Conservation (phyloP, 2,329 filamentous ascomycete species). For the Stachybotrys elegans region DNA sequence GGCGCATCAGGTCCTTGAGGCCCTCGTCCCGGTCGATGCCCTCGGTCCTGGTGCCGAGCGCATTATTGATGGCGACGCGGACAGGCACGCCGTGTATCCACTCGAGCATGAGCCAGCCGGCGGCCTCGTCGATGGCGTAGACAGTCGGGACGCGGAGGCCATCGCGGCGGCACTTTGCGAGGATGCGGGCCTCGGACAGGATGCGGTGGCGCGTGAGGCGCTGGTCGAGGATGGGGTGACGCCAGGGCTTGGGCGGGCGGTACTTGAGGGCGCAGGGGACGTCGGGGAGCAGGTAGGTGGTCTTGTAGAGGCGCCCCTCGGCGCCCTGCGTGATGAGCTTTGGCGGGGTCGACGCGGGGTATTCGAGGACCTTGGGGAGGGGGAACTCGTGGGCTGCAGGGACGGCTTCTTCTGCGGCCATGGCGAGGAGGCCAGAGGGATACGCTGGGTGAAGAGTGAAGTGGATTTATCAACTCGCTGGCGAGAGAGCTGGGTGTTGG, state of each 20-base stretch:
- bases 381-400: conserved; percentile 30
- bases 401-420: too few relatives aligned
- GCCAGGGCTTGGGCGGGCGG: conserved; percentile 85
- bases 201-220: conserved; percentile 84
- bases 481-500: too few relatives aligned
- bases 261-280: conserved; percentile 80
- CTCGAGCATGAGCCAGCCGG: conserved; percentile 76
- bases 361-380: conserved; percentile 61
- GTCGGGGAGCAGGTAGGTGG: conserved; percentile 65
- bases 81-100: conserved; percentile 75
- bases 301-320: conserved; percentile 90
- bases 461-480: too few relatives aligned
- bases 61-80: conserved; percentile 62
- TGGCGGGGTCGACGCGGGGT: conserved; percentile 55
- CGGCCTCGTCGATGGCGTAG: conserved; percentile 58
- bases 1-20: conserved; percentile 59
- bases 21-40: conserved; percentile 38
- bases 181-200: conserved; percentile 79
- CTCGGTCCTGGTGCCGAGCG: conserved; percentile 48
- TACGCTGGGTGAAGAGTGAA: too few relatives aligned
- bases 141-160: conserved; percentile 80
- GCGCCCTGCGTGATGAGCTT: conserved; percentile 85
- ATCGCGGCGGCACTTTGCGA: conserved; percentile 72
- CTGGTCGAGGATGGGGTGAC: conserved; percentile 82
- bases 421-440: too few relatives aligned